Base-by-base conservation (phyloP, 495 filamentous ascomycete species). In the Penicillium maclennaniae region DNA sequence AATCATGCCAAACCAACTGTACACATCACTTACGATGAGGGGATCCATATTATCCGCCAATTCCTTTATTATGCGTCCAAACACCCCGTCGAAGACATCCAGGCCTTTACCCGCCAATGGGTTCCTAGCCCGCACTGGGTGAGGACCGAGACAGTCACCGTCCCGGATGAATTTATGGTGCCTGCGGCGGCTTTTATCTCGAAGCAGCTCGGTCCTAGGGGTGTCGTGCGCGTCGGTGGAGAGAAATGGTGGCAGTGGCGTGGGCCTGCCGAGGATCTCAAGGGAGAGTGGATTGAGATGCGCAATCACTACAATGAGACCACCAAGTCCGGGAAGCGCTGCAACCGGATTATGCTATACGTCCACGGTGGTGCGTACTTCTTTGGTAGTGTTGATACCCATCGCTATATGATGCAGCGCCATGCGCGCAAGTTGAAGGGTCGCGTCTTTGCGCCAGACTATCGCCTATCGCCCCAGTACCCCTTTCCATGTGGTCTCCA, bases 241-340 rank as follows among this genome's bases (percentile, higher is more conserved):
- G 78, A 80, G 68, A 82, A 82, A 38, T 97, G 92, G 92, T 97
- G 92, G 92, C 88, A 91, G 73, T 97, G 92, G 92, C 83, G 92
- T 49, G 71, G 75, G 15, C 76, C 78, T 0, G 71, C 79, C 15
- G 77, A 72, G 27, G 79, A 81, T 0, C 68, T 95, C 45, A 83
- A 83, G 62, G 91, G 87, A 2, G 93, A 97, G 65, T 97, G 90
- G 92, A 86, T 97, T 56, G 93, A 96, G 76, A 96, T 96, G 92
- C 83, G 83, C 50, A 78, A 80, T 48, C 88, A 97, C 59, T 87
- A 91, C 59, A 70, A 86, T 43, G 80, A 85, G 61, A 79, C 87
- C 48, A 87, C 86, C 68, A 78, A 77, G 62, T 68, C 68, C 4
- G 78, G 80, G 44, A 69, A 79, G 26, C 55, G 49, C 28, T 76